Base-by-base conservation (phyloP, 2,329 filamentous ascomycete genomes). In the Aplosporella prunicola region DNA sequence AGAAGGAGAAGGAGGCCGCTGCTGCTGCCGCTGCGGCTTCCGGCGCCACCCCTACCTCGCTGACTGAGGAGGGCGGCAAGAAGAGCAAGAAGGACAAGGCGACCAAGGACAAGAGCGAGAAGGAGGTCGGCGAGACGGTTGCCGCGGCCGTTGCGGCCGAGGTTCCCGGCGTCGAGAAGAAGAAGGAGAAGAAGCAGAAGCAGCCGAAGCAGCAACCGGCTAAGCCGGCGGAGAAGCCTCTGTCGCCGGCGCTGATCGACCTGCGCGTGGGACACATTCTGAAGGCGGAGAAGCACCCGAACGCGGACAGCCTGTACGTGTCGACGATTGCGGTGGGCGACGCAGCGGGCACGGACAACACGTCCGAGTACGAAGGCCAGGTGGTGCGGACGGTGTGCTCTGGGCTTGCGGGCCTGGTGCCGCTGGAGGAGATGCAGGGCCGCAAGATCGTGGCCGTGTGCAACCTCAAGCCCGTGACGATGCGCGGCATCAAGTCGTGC, bases 401-500 rank as follows among this genome's bases (percentile, higher is more conserved):
- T 2, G 91, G 91, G 18, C 74, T 98, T 47, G 95, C 94, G 62
- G 91, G 91, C 6, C 76, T 95, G 20, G 68, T 98, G 1, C 91
- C 91, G 1, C 72, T 98, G 31, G 86, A 85, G 61, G 86, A 94
- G 62, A 95, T 98, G 91, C 91, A 98, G 63, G 79, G 80, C 55
- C 85, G 91, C 60, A 93, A 93, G 67, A 85, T 98, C 43, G 76
- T 98, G 20, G 84, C 91, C 1, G 89, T 98, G 15, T 93, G 86
- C 72, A 98, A 98, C 65, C 76, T 98, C 50, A 98, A 98, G 73
- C 91, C 91, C 34, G 91, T 96, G 61, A 98, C 93, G 62, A 98
- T 98, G 91, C 84, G 91, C 46, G 91, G 91, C 48, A 74, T 85
- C 58, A 82, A 82, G 58, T 82, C 73, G 20, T 71, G 64, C 38